Conservation (phyloP, 805 yeast genomes). For the Candida railenensis region DNA sequence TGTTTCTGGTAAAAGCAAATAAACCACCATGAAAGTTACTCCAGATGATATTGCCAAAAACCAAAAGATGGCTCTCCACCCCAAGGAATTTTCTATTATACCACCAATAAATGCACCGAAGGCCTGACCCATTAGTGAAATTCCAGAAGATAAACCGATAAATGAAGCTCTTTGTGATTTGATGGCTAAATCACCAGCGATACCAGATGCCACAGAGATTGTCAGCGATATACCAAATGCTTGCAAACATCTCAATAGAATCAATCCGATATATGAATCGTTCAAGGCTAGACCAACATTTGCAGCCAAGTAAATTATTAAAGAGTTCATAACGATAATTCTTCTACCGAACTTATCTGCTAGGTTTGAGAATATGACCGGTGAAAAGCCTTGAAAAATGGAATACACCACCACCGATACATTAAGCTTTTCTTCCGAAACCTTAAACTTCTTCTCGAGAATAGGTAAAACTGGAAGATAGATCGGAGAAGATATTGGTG, state of each 20-base stretch:
- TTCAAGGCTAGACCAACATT: constrained; percentile 63
- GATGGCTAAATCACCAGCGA: constrained; percentile 67
- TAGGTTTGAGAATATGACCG: constrained; percentile 61
- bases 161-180: constrained; percentile 63
- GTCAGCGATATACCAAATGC: constrained; percentile 73
- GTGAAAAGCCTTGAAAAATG: constrained; percentile 70
- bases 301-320: constrained; percentile 53
- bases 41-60: constrained; percentile 65
- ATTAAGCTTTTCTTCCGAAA: constrained; percentile 58
- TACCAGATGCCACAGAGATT: constrained; percentile 63
- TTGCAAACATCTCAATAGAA: constrained; percentile 65
- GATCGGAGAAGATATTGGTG: constrained; percentile 71
- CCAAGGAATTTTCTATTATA: constrained; percentile 26
- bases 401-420: constrained; percentile 73
- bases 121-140: constrained; percentile 67
- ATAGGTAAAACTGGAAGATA: constrained; percentile 72
- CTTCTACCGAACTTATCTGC: constrained; percentile 73
- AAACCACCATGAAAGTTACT: constrained; percentile 27
- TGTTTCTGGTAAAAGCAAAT: constrained; percentile 64
- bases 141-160: constrained; percentile 61
- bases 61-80: constrained; percentile 76
- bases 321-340: constrained; percentile 54
- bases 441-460: constrained; percentile 51
- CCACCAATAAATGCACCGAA: constrained; percentile 71
- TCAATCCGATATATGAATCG: constrained; percentile 51